Conservation (phyloP, 2,329 filamentous ascomycete species). For the Microdochium paspali region DNA sequence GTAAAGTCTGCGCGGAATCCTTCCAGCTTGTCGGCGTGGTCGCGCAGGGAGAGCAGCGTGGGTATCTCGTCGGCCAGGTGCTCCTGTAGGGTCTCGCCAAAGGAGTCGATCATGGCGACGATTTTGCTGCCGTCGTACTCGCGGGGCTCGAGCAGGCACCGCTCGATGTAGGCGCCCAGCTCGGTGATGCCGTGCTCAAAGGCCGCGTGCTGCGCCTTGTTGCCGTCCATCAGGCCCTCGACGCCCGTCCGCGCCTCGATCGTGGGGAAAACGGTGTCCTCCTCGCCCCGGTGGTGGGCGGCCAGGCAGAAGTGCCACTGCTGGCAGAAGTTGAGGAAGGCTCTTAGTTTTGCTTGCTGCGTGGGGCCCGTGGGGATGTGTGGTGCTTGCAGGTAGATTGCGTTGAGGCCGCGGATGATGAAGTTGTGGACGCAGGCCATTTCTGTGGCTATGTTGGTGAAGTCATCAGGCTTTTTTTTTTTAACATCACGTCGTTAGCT, state of each 20-base stretch:
- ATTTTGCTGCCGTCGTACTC: slow-evolving; percentile 4
- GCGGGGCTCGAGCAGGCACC: neutral
- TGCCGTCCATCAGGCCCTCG: slow-evolving; percentile 10
- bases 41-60: slow-evolving; percentile 4
- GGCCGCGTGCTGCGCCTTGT: slow-evolving; percentile 14
- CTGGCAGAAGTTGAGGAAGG: slow-evolving; percentile 20
- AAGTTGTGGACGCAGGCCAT: slow-evolving; percentile 23
- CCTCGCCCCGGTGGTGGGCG: slow-evolving; percentile 20
- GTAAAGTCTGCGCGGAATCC: neutral
- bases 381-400: slow-evolving; percentile 23
- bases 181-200: slow-evolving; percentile 9
- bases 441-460: slow-evolving; percentile 18
- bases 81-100: slow-evolving; percentile 7
- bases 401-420: slow-evolving; percentile 24
- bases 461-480: neutral
- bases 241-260: slow-evolving; percentile 9
- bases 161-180: slow-evolving; percentile 10
- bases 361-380: slow-evolving; percentile 16
- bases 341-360: slow-evolving; percentile 16
- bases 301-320: slow-evolving; percentile 17
- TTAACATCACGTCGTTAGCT: too few species aligned
- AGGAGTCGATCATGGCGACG: slow-evolving; percentile 5
- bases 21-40: slow-evolving; percentile 2
- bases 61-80: slow-evolving; percentile 8
- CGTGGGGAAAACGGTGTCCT: slow-evolving; percentile 18